Base-by-base conservation (phyloP, 768 basidiomycete species). In the Podaxis sp. region DNA sequence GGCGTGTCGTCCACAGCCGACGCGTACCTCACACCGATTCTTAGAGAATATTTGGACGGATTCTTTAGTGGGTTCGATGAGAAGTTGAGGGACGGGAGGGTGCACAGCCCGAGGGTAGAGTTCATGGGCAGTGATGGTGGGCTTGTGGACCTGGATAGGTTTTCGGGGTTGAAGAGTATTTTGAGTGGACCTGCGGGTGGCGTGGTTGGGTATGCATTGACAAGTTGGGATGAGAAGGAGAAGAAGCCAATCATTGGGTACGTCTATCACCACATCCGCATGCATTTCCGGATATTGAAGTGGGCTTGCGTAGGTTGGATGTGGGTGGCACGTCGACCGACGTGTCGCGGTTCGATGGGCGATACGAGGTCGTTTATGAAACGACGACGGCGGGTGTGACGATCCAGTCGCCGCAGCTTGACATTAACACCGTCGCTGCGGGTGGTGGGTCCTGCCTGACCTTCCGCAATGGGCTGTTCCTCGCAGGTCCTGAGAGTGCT, bases 51-150 rank as follows among this genome's bases (percentile, higher is more conserved):
- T 70, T 82, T 98, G 3, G 90, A 95, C 65, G 94, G 94, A 0
- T 98, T 98, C 79, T 96, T 95, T 74, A 75, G 78, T 40, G 95
- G 95, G 0, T 97, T 98, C 68, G 93, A 96, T 64, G 80, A 79
- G 46, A 86, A 87, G 68, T 78, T 94, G 64, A 80, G 79, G 70
- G 87, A 87, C 65, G 86, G 88, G 3, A 74, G 73, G 13, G 60
- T 86, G 61, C 76, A 76, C 44, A 87, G 85, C 61, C 87, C 88
- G 1, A 77, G 92, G 2, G 94, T 97, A 36, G 95, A 96, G 71
- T 98, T 98, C 71, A 99, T 98, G 96, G 90, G 90, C 38, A 93
- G 90, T 59, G 96, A 99, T 69, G 96, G 94, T 4, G 92, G 93
- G 6, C 77, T 96, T 10, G 77, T 94, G 24, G 90, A 93, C 70